These are phyloP conservation scores for Penicillium subrubescens DNA, from an alignment of 495 filamentous ascomycete species.

Conservation along the genomic window DNA sequence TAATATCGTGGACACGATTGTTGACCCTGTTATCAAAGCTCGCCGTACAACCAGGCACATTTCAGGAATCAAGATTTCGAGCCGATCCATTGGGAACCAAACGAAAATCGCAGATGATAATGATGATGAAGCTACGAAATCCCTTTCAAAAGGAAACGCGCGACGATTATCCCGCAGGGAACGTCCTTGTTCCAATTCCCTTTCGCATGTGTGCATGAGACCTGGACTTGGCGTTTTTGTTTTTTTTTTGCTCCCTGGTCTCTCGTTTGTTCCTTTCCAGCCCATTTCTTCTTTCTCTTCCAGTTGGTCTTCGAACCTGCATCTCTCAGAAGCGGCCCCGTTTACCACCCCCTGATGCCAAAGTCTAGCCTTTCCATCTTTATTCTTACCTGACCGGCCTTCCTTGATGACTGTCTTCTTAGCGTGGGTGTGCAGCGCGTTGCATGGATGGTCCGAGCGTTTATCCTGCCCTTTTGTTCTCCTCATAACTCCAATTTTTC, in stretches of 20 bases:
- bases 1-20: slow-evolving; percentile 40
- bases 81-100: slow-evolving; percentile 56
- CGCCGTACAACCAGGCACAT: slow-evolving; percentile 79
- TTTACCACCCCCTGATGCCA: background rate
- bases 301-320: background rate
- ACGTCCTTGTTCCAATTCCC: background rate
- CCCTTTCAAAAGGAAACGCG: background rate
- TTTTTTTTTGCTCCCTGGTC: background rate
- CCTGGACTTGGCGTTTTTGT: slow-evolving; percentile 9
- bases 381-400: slow-evolving; percentile 6
- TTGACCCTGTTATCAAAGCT: slow-evolving; percentile 56
- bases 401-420: slow-evolving; percentile 28
- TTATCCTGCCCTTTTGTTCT: slow-evolving; percentile 8
- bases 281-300: background rate
- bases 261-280: background rate
- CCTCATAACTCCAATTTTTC: slow-evolving; percentile 13
- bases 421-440: slow-evolving; percentile 34
- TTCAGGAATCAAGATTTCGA: slow-evolving; percentile 85
- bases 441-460: slow-evolving; percentile 36
- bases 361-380: background rate
- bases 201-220: background rate
- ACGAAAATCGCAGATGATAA: slow-evolving; percentile 25
- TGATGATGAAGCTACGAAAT: slow-evolving; percentile 25
- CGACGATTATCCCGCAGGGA: background rate
- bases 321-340: background rate